Evolutionary conservation across 2,329 filamentous ascomycete species (phyloP), one percentile per base, ranked within the genome.

Genomic region (Penicillium fuscoglaucum): DNA sequence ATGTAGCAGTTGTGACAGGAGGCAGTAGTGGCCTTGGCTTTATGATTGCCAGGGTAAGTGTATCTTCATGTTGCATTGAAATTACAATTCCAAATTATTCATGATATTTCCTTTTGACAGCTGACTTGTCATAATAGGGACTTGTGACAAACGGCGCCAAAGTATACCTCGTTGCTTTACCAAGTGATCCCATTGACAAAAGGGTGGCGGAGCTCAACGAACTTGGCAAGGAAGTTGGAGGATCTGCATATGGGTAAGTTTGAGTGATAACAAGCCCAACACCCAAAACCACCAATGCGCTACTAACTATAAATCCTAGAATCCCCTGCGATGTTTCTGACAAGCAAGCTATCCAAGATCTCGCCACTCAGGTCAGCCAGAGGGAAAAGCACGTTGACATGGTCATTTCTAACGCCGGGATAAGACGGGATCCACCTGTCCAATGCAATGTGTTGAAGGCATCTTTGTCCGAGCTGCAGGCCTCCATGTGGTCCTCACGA

Each of bases 371-470:
- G 6, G 66, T 81, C 17, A 60, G 64, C n/a, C 45, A 65, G n/a
- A 66, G 66, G 21, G 78, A 80, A 62, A 66, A 53, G n/a, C 72
- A 77, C 43, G 64, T 82, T 19, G 80, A 82, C 61, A 77, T 82
- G 26, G 72, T 82, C 9, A 71, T 81, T 46, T 82, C 80, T 51
- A 82, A 82, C 64, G 80, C 80, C 1, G 79, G 80, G 9, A 80
- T 82, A 48, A 68, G 80, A 31, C 72, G 79, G 33, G 80, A 82
- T 55, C 76, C 80, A 1, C 72, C 70, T 0, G 57, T 70, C 1
- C 52, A 68, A n/a, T 83, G 80, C 66, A 68, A 82, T 58, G 78
- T 80, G 8, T 66, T 80, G 8, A 70, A 68, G 1, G 79, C 78
- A 1, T 65, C 78, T 0, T 63, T 82, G 0, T 21, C 70, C 0